Percentiles rank a stretch among this genome's conserved stretches.
These are phyloP conservation scores for Funneliformis geosporum DNA, from an alignment of 192 early-diverging fungal genomes.

Conservation along the genomic window DNA sequence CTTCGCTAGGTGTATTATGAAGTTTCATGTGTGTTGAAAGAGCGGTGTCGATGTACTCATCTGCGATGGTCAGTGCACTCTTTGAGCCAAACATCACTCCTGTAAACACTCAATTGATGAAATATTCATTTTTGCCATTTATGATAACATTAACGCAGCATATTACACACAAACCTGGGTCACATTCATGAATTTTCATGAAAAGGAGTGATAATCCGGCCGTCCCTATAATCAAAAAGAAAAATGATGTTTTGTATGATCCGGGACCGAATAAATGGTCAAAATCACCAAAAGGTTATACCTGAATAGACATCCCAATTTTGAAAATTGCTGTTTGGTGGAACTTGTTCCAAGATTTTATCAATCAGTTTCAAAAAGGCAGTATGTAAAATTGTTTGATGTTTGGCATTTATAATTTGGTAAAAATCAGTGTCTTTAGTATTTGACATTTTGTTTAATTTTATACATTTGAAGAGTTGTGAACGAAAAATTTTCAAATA, in stretches of 20 bases:
- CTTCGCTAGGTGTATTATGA: not conserved
- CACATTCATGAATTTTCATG: conserved; percentile 12
- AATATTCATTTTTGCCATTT: not conserved
- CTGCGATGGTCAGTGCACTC: conserved; percentile 2
- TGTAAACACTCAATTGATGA: not conserved
- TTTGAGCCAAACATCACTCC: conserved; percentile 1
- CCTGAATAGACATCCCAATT: conserved; percentile 23
- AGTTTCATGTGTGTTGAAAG: not conserved
- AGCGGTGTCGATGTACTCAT: conserved; percentile 18
- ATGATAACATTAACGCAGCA: not conserved
- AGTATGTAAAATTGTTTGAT: not conserved
- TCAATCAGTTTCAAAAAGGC: not conserved
- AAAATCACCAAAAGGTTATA: not conserved
- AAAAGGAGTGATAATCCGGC: conserved; percentile 20
- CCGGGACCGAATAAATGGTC: not conserved
- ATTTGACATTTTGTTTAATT: not conserved
- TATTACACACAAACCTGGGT: conserved; percentile 5
- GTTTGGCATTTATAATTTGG: not conserved
- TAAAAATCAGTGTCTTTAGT: not conserved
- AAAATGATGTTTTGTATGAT: not conserved
- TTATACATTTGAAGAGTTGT: no score
- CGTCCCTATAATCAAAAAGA: not conserved
- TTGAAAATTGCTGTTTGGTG: conserved; percentile 7
- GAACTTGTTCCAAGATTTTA: not conserved
- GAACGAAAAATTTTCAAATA: no score